Percentiles rank a stretch among this genome's conserved stretches.
phyloP scores from a whole-genome alignment of 306 rosid species.

The Purshia tridentata region DNA sequence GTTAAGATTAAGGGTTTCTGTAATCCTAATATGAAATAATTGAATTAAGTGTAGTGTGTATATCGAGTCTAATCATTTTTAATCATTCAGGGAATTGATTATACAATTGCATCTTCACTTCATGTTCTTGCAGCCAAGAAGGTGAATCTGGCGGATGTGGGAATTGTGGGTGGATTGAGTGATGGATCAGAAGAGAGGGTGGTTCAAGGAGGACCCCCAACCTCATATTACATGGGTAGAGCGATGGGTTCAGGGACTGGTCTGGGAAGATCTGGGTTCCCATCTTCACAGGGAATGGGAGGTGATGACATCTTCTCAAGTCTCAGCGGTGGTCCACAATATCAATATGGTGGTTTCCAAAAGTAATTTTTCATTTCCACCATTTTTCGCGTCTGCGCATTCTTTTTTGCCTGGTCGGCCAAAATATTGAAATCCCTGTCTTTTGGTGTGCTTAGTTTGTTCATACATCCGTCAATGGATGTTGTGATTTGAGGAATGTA shows the following conservation, averaged over 20 bases:
- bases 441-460: conserved; percentile 40
- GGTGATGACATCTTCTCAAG: conserved; percentile 69
- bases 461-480: conserved; percentile 29
- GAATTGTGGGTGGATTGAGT: conserved; percentile 75
- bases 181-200: conserved; percentile 74
- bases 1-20: background rate
- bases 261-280: conserved; percentile 62
- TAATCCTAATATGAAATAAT: too few species aligned
- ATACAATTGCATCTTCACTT: conserved; percentile 4
- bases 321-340: conserved; percentile 54
- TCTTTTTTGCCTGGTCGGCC: conserved; percentile 40
- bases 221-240: conserved; percentile 80
- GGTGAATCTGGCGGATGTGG: conserved; percentile 70
- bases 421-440: conserved; percentile 22
- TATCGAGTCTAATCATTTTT: too few species aligned
- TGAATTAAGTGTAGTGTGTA: too few species aligned
- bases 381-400: conserved; percentile 23
- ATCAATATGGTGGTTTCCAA: conserved; percentile 78
- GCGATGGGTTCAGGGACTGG: conserved; percentile 97
- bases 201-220: conserved; percentile 53
- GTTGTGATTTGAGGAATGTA: conserved; percentile 22
- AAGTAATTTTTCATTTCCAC: conserved; percentile 43
- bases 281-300: conserved; percentile 51
- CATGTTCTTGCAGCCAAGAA: conserved; percentile 73
- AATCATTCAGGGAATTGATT: too few species aligned